Evolutionary conservation across 805 yeast species (phyloP).

Genomic region (Ogataea thermomethanolica): DNA sequence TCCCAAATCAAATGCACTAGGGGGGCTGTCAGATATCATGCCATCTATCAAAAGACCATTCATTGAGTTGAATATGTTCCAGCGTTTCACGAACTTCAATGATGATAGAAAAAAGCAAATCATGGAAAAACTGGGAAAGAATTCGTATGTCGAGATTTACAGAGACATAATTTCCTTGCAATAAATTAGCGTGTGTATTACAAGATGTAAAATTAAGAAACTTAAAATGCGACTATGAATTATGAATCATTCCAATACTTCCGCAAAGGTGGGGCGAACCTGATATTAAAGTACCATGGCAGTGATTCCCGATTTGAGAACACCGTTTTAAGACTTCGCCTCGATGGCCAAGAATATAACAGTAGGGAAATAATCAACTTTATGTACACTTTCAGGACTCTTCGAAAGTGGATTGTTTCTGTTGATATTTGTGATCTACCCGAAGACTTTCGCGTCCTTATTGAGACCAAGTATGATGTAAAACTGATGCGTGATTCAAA

Average conservation of each 20-base stretch:
- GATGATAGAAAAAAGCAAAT: slow-evolving; percentile 54
- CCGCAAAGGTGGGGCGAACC: slow-evolving; percentile 47
- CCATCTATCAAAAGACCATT: slow-evolving; percentile 54
- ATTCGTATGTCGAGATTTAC: slow-evolving; percentile 60
- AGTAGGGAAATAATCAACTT: slow-evolving; percentile 42
- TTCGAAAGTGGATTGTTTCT: slow-evolving; percentile 18
- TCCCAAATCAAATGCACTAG: slow-evolving; percentile 63
- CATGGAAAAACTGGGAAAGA: slow-evolving; percentile 56
- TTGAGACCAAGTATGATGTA: neutral
- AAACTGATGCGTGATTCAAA: slow-evolving; percentile 13
- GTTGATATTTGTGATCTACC: slow-evolving; percentile 14
- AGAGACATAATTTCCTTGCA: slow-evolving; percentile 47
- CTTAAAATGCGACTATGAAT: neutral
- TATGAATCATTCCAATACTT: slow-evolving; percentile 25
- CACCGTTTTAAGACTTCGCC: slow-evolving; percentile 38
- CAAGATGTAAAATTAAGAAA: neutral
- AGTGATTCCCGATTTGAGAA: slow-evolving; percentile 28
- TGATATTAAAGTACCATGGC: slow-evolving; percentile 42
- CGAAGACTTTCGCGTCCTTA: no score
- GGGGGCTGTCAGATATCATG: slow-evolving; percentile 33
- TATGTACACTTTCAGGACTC: slow-evolving; percentile 19
- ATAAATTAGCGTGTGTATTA: slow-evolving; percentile 10
- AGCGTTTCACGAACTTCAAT: slow-evolving; percentile 49
- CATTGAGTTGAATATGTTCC: slow-evolving; percentile 58
- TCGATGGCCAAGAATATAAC: slow-evolving; percentile 34